Evolutionary conservation across 2,329 filamentous ascomycete genomes (phyloP).

Genomic region (Westerdykella aurantiaca): DNA sequence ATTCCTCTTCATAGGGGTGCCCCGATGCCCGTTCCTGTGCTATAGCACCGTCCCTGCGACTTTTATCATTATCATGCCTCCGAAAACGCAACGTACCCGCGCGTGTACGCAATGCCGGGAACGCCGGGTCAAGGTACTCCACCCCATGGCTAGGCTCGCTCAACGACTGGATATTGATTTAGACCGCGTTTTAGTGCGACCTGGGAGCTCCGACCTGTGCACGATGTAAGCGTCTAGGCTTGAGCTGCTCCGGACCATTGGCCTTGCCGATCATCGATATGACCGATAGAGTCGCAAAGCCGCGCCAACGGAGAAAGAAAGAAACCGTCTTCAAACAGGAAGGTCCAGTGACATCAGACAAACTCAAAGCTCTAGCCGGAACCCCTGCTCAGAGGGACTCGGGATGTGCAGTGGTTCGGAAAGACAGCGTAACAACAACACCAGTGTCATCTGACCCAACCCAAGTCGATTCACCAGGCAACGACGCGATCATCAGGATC

Average conservation of each 20-base stretch:
- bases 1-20: background rate
- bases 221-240: constrained; percentile 24
- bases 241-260: constrained; percentile 26
- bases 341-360: background rate
- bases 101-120: constrained; percentile 31
- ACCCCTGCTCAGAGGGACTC: background rate
- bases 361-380: constrained; percentile 1
- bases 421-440: constrained; percentile 1
- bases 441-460: background rate
- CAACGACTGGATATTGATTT: background rate
- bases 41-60: background rate
- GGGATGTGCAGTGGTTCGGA: constrained; percentile 1
- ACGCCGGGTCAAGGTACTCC: constrained; percentile 30
- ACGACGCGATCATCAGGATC: constrained; percentile 19
- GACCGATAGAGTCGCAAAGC: constrained; percentile 27
- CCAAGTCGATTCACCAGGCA: constrained; percentile 2
- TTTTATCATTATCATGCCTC: constrained; percentile 3
- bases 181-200: constrained; percentile 21
- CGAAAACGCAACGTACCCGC: constrained; percentile 29
- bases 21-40: background rate
- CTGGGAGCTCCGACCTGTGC: constrained; percentile 26
- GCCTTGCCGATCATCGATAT: constrained; percentile 34
- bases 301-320: constrained; percentile 20
- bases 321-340: background rate
- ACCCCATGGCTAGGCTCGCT: background rate